Evolutionary conservation across 345 rosid species (phyloP).

Genomic region (Ceriops tagal): DNA sequence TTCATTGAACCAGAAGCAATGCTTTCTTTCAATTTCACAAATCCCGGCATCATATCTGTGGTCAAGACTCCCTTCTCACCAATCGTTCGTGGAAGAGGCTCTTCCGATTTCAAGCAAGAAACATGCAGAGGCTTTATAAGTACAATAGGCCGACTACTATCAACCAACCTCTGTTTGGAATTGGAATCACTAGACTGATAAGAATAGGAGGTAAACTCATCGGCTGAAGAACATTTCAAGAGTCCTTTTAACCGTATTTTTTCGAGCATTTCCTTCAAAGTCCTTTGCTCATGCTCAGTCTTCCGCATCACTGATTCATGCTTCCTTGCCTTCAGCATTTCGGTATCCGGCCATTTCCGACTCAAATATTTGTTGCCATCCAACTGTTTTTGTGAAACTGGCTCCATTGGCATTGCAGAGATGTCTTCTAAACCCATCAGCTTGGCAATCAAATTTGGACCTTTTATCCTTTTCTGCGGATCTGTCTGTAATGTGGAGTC

Average conservation of each 20-base stretch:
- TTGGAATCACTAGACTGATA: constrained; percentile 20
- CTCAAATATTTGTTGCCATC: constrained; percentile 22
- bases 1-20: constrained; percentile 18
- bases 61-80: constrained; percentile 19
- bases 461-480: constrained; percentile 31
- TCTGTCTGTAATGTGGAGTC: constrained; percentile 36
- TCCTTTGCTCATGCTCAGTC: constrained; percentile 27
- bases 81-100: constrained; percentile 17
- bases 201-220: constrained; percentile 13
- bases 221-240: constrained; percentile 28
- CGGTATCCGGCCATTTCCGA: constrained; percentile 28
- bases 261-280: constrained; percentile 48
- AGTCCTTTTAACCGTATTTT: constrained; percentile 43
- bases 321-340: constrained; percentile 36
- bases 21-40: constrained; percentile 34
- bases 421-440: constrained; percentile 86
- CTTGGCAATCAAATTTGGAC: constrained; percentile 71
- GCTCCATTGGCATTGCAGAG: constrained; percentile 36
- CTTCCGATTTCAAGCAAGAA: constrained; percentile 24
- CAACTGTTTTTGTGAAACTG: constrained; percentile 22
- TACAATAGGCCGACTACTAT: constrained; percentile 46
- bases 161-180: constrained; percentile 22
- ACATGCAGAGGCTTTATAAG: constrained; percentile 52
- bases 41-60: constrained; percentile 24
- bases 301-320: constrained; percentile 22